Evolutionary conservation across 345 rosid genomes (phyloP).

Genomic region (Hibiscus tridactylites): DNA sequence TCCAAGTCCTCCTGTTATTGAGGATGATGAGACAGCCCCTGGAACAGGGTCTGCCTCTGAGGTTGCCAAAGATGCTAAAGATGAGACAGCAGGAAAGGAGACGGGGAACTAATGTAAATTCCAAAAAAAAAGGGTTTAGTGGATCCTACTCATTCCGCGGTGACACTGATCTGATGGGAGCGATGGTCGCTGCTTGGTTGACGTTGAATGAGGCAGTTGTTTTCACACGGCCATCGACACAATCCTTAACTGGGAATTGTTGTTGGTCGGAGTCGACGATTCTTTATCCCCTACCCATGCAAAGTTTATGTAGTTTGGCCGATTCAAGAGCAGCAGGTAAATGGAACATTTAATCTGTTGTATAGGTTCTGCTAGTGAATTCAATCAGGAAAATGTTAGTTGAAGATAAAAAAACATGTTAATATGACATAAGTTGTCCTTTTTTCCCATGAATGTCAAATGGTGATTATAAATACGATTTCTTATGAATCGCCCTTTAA

Average conservation of each 20-base stretch:
- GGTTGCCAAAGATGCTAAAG: conserved; percentile 15
- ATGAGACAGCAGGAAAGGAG: background rate
- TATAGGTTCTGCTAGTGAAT: conserved; percentile 13
- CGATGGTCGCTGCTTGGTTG: background rate
- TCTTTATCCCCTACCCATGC: conserved; percentile 1
- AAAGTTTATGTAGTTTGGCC: background rate
- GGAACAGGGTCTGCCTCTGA: conserved; percentile 14
- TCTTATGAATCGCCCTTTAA: background rate
- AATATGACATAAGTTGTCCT: background rate
- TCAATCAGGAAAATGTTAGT: conserved; percentile 3
- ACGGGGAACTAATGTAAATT: conserved; percentile 15
- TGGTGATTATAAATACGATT: background rate
- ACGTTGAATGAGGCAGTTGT: background rate
- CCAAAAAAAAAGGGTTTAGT: conserved; percentile 1
- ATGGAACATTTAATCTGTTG: conserved; percentile 11
- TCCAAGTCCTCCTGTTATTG: conserved; percentile 12
- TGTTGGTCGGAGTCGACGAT: conserved; percentile 12
- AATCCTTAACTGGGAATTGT: conserved; percentile 6
- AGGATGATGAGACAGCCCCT: background rate
- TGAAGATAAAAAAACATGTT: conserved; percentile 2
- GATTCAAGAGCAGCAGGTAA: background rate
- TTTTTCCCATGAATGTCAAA: background rate
- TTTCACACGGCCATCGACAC: background rate
- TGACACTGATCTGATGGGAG: background rate
- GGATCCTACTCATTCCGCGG: conserved; percentile 12